Percentiles rank a stretch among this genome's conserved stretches.
Conservation (phyloP, 2,329 filamentous ascomycete genomes). For the Neofusicoccum ribis region DNA sequence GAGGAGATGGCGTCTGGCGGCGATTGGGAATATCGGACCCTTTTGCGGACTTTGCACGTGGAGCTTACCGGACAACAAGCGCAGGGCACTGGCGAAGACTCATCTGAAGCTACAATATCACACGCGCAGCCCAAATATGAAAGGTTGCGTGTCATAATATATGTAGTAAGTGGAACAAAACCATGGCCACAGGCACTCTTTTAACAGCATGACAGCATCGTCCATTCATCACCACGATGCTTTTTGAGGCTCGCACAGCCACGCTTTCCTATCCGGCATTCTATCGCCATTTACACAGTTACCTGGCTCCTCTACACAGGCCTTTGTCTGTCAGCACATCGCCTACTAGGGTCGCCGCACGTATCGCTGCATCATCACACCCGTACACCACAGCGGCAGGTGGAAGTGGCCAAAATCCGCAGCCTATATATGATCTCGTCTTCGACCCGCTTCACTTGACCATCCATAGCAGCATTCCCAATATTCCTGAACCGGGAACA, state of each 20-base stretch:
- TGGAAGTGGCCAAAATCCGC: slow-evolving; percentile 29
- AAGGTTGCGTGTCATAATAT: slow-evolving; percentile 66
- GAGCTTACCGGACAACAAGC: slow-evolving; percentile 49
- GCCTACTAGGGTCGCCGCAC: slow-evolving; percentile 41
- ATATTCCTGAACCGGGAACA: slow-evolving; percentile 58
- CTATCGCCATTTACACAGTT: slow-evolving; percentile 53
- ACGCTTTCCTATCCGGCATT: slow-evolving; percentile 49
- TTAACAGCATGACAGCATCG: slow-evolving; percentile 44
- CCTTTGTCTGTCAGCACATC: slow-evolving; percentile 46
- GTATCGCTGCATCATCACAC: slow-evolving; percentile 41
- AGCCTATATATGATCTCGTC: slow-evolving; percentile 60
- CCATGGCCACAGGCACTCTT: neutral
- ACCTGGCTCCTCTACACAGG: slow-evolving; percentile 50
- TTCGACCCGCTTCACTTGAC: slow-evolving; percentile 61
- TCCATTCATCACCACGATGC: slow-evolving; percentile 75
- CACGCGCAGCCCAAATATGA: slow-evolving; percentile 5
- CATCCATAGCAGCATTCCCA: slow-evolving; percentile 62
- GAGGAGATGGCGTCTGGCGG: slow-evolving; percentile 24
- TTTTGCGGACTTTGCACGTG: slow-evolving; percentile 67
- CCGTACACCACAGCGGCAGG: slow-evolving; percentile 30
- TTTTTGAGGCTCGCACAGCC: slow-evolving; percentile 65
- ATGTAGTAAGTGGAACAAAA: slow-evolving; percentile 50
- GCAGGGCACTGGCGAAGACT: neutral
- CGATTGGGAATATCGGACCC: slow-evolving; percentile 51
- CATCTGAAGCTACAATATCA: neutral